A percentile compares a stretch with the other conserved stretches of the same genome.
phyloP scores from a whole-genome alignment of 768 basidiomycete species.

The Suillus paluster region DNA sequence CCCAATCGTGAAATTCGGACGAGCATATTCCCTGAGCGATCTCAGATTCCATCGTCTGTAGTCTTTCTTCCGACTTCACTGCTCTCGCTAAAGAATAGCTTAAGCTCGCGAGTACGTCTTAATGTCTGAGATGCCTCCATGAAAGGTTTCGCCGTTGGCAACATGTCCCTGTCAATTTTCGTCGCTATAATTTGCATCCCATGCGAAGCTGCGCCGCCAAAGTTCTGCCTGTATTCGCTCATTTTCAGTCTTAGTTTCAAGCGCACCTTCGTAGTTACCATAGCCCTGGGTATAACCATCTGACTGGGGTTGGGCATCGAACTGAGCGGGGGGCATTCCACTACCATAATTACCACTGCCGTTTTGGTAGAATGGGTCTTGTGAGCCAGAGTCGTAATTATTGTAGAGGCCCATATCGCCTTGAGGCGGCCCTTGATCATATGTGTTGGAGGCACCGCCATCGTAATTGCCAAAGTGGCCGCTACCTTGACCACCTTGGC shows the following conservation, averaged over 20 bases:
- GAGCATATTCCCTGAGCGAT: conserved; percentile 32
- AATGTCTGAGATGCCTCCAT: conserved; percentile 30
- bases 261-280: conserved; percentile 85
- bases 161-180: conserved; percentile 44
- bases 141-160: conserved; percentile 27
- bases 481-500: conserved; percentile 11
- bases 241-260: conserved; percentile 68
- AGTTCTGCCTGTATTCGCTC: conserved; percentile 48
- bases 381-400: conserved; percentile 63
- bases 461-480: conserved; percentile 60
- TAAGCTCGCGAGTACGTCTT: conserved; percentile 47
- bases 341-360: conserved; percentile 60
- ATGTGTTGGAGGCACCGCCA: conserved; percentile 51
- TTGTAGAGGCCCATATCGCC: conserved; percentile 68
- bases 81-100: conserved; percentile 54
- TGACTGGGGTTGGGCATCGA: conserved; percentile 49
- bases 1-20: conserved; percentile 12
- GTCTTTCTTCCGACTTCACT: conserved; percentile 37
- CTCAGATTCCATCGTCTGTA: conserved; percentile 6
- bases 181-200: conserved; percentile 55
- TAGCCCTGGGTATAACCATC: conserved; percentile 62
- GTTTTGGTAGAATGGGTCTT: conserved; percentile 74
- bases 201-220: conserved; percentile 36
- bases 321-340: conserved; percentile 56
- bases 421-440: conserved; percentile 70